Base-by-base conservation (phyloP, 352 stramenopile genomes). In the Globisporangium barbulae region DNA sequence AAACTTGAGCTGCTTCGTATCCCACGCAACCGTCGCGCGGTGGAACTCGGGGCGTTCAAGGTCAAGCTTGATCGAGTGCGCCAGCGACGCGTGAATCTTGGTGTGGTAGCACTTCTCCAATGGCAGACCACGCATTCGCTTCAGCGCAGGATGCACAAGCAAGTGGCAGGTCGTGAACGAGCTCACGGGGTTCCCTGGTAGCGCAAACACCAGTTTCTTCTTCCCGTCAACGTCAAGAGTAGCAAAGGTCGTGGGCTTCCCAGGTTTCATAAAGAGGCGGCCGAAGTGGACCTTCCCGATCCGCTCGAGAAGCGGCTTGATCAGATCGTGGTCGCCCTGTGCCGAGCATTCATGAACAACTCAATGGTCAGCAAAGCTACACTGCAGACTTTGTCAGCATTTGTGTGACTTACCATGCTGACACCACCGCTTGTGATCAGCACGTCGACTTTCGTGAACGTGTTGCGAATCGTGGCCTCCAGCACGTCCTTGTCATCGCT, bases 161-260 rank as follows among this genome's bases (percentile, higher is more conserved):
- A 99, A 75, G 48, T 98, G 84, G 21, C 88, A 96, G 60, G 95
- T 99, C 28, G 98, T 97, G 54, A 97, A 90, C 30, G 88, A 89
- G 66, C 88, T 98, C 37, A 99, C 97, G 17, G 97, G 97, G 73
- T 99, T 99, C 0, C 97, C 97, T 9, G 97, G 97, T 47, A 99
- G 73, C 8, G 86, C 96, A 81, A 99, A 99, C 19, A 97, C 79
- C 2, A 98, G 68, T 60, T 91, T 94, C 48, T 73, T 79, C 50
- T 73, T 69, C 39, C 73, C 68, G 8, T 79, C 48, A 17, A 84
- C 60, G 1, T 75, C 68, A 9, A 98, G 63, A 0, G 96, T 98
- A 0, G 97, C 93, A 70, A 99, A 98, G 2, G 97, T 99, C 0
- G 94, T 98, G 0, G 97, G 97, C 68, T 99, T 99, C 6, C 97